Percentiles rank a stretch among this genome's conserved stretches.
Evolutionary conservation across 2,329 filamentous ascomycete genomes (phyloP).

Genomic region (Hypoxylon rubiginosum): DNA sequence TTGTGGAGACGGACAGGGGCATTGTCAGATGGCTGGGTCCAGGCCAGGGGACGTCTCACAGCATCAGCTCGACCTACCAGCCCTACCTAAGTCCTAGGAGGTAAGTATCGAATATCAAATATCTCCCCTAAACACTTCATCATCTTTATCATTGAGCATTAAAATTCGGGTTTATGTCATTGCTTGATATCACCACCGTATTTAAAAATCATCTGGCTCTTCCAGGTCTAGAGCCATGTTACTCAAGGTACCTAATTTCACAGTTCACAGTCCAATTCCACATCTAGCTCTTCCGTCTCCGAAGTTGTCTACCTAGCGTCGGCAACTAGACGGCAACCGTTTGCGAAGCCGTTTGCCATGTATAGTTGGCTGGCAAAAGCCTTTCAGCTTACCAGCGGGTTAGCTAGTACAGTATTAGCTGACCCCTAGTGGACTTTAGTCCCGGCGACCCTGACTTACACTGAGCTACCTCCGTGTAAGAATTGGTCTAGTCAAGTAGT

Average conservation of each 20-base stretch:
- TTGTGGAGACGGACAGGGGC: conserved; percentile 26
- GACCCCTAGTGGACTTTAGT: conserved; percentile 8
- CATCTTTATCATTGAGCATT: not conserved
- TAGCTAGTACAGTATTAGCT: conserved; percentile 2
- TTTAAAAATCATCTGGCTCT: not conserved
- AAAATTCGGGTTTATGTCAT: not conserved
- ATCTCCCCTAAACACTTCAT: too few relatives aligned
- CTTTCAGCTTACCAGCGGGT: not conserved
- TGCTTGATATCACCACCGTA: not conserved
- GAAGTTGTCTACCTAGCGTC: not conserved
- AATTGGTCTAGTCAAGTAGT: not conserved
- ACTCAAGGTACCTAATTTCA: not conserved
- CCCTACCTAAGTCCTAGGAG: too few relatives aligned
- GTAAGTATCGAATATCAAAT: not conserved
- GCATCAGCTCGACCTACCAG: conserved; percentile 2
- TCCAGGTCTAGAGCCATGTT: not conserved
- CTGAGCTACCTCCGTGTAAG: not conserved
- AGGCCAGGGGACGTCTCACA: conserved; percentile 9
- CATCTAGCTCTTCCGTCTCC: not conserved
- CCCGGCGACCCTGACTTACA: not conserved
- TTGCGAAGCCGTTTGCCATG: conserved; percentile 6
- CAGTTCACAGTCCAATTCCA: too few relatives aligned
- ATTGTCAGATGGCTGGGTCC: conserved; percentile 11
- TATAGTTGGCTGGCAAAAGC: not conserved
- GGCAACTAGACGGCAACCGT: not conserved